Evolutionary conservation across 2,329 filamentous ascomycete genomes (phyloP), one percentile per base, ranked within the genome.

Genomic region (Claviceps cyperi): DNA sequence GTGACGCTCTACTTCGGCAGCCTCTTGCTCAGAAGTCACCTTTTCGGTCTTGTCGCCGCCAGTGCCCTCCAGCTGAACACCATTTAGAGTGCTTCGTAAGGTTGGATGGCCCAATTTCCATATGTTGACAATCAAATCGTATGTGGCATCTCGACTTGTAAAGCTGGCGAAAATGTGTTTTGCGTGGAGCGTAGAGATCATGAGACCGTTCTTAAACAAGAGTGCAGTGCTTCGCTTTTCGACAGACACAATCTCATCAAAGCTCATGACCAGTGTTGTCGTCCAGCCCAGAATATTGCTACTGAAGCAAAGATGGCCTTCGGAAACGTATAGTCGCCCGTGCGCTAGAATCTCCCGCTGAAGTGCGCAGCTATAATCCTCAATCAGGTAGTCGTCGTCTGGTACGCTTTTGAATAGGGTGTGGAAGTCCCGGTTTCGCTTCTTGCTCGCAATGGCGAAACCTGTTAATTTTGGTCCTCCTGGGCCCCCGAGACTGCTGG

Each of bases 281-380:
- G 94, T 86, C 92, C 92, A 98, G 49, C 92, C 92, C 45, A 98
- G 78, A 56, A 98, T 98, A 63, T 98, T 98, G 72, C 92, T 97
- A 60, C 90, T 96, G 68, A 98, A 98, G 71, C 92, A 98, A 45
- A 98, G 80, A 63, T 98, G 91, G 11, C 91, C 90, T 68, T 98
- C 92, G 0, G 92, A 97, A 41, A 98, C 87, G 61, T 98, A 98
- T 14, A 98, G 76, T 40, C 92, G 80, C 5, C 92, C 92, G 57
- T 96, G 92, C 6, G 94, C 81, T 37, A 98, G 77, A 53, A 98
- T 98, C 62, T 98, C 94, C 56, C 90, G 81, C 66, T 98, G 92
- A 52, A 98, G 67, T 4, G 92, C 92, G 64, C 92, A 96, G 65
- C 92, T 96, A 66, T 97, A 98, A 65, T 98, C 92, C 63, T 98